Conservation (phyloP, 2,329 filamentous ascomycete genomes). For the Lizonia empirigonia region DNA sequence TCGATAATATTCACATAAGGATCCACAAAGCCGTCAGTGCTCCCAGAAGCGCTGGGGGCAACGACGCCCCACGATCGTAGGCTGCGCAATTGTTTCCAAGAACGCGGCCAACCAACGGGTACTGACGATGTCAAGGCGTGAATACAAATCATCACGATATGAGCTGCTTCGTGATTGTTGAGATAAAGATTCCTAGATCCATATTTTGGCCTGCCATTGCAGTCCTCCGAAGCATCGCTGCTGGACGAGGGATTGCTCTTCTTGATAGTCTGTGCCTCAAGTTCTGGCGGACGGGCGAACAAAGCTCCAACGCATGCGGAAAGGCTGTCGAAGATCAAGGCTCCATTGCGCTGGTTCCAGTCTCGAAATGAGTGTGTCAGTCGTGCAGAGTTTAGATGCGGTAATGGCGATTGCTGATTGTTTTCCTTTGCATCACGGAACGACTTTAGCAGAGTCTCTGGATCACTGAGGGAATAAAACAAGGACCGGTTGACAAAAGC, state of each 20-base stretch:
- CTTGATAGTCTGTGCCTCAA: slow-evolving; percentile 35
- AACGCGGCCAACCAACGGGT: slow-evolving; percentile 36
- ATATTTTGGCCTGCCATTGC: not conserved
- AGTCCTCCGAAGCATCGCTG: not conserved
- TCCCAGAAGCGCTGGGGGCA: slow-evolving; percentile 26
- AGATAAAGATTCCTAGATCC: slow-evolving; percentile 29
- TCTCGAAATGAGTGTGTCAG: slow-evolving; percentile 40
- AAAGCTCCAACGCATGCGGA: slow-evolving; percentile 40
- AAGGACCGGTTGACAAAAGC: slow-evolving; percentile 42
- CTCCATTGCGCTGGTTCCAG: slow-evolving; percentile 42
- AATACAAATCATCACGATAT: slow-evolving; percentile 50
- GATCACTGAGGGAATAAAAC: slow-evolving; percentile 41
- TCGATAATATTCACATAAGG: slow-evolving; percentile 48
- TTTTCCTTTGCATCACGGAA: slow-evolving; percentile 36
- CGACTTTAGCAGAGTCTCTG: slow-evolving; percentile 42
- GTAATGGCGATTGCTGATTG: slow-evolving; percentile 38
- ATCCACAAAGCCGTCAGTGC: slow-evolving; percentile 32
- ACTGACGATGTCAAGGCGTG: slow-evolving; percentile 48
- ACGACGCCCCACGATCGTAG: slow-evolving; percentile 47
- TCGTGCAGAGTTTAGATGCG: slow-evolving; percentile 42
- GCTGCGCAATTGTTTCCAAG: slow-evolving; percentile 47
- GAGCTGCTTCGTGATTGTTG: slow-evolving; percentile 45
- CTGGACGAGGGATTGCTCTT: slow-evolving; percentile 28
- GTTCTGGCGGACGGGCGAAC: slow-evolving; percentile 43
- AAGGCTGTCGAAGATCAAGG: slow-evolving; percentile 47